These are phyloP conservation scores for Heterobasidion irregulare DNA, from an alignment of 1,284 basidiomycete genomes.

Conservation along the genomic window DNA sequence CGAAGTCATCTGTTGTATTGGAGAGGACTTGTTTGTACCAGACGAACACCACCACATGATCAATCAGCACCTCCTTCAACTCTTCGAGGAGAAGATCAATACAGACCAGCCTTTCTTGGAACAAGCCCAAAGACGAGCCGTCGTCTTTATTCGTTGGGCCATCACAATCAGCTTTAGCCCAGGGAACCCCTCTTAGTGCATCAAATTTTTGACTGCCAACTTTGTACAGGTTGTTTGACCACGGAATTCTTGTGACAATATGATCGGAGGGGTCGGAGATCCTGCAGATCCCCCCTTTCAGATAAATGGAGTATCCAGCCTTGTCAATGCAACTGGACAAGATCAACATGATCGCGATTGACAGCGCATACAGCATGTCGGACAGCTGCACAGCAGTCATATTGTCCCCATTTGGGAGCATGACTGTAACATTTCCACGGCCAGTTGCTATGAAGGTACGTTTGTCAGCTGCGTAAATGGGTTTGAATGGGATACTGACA, in stretches of 20 bases:
- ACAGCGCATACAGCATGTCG: slow-evolving; percentile 24
- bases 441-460: not conserved
- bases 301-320: slow-evolving; percentile 14
- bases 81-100: no score
- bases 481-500: not conserved
- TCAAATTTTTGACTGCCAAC: slow-evolving; percentile 10
- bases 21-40: no score
- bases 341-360: slow-evolving; percentile 25
- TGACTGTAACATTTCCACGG: not conserved
- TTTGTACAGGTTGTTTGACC: slow-evolving; percentile 20
- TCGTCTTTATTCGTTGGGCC: no score
- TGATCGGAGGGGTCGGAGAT: slow-evolving; percentile 12
- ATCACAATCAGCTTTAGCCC: no score
- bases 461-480: not conserved
- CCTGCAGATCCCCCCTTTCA: slow-evolving; percentile 15
- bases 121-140: no score
- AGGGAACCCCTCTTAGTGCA: no score
- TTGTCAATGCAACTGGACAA: slow-evolving; percentile 20
- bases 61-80: no score
- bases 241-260: slow-evolving; percentile 17
- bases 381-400: not conserved
- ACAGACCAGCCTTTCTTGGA: no score
- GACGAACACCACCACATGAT: no score
- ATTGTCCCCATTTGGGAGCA: not conserved
- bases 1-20: no score